phyloP scores from a whole-genome alignment of 768 basidiomycete species.

The Lentinula aciculospora region DNA sequence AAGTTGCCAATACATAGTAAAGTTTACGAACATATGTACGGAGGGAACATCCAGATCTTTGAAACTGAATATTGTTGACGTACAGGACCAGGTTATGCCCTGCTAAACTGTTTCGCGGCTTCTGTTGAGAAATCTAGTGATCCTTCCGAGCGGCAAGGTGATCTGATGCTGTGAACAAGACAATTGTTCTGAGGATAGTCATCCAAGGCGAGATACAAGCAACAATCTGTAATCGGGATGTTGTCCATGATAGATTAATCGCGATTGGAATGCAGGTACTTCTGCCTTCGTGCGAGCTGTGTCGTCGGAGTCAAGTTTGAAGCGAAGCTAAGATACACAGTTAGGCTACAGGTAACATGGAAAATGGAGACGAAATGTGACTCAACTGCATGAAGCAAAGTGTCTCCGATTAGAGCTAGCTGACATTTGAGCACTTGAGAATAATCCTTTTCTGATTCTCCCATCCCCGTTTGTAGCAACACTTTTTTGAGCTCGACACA shows the following conservation, averaged over 20 bases:
- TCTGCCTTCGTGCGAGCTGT: background rate
- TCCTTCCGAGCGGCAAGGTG: background rate
- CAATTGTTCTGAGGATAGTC: background rate
- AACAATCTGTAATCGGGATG: constrained; percentile 7
- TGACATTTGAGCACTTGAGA: constrained; percentile 22
- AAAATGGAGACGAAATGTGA: background rate
- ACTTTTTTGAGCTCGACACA: constrained; percentile 30
- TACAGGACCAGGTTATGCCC: background rate
- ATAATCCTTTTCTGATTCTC: constrained; percentile 16
- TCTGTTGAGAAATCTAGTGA: background rate
- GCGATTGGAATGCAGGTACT: constrained; percentile 3
- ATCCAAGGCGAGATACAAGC: constrained; percentile 6
- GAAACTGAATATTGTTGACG: background rate
- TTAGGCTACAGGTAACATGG: background rate
- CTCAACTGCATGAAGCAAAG: constrained; percentile 15
- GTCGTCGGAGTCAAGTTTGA: background rate
- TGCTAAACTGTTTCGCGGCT: background rate
- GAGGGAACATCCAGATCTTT: no score
- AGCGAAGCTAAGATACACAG: background rate
- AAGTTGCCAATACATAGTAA: no score
- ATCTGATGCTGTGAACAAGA: background rate
- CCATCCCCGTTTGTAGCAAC: constrained; percentile 10
- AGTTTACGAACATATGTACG: no score
- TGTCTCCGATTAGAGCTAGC: constrained; percentile 19
- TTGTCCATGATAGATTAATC: constrained; percentile 9